These are phyloP conservation scores for Amauroascus niger DNA, from an alignment of 2,329 filamentous ascomycete genomes.

Conservation along the genomic window DNA sequence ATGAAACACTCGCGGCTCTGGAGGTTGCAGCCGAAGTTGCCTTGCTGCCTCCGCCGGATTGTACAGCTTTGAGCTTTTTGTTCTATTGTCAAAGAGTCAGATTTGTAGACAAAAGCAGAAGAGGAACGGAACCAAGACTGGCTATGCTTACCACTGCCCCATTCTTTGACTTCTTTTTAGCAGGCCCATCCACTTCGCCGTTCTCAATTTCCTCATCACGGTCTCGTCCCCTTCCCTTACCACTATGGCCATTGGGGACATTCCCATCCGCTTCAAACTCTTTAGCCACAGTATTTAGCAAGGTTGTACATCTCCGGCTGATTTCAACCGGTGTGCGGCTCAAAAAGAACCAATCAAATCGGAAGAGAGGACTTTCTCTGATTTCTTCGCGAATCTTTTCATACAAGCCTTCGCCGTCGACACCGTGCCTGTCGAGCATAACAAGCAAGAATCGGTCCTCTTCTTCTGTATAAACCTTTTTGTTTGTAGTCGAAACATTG, in stretches of 20 bases:
- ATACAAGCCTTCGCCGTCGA: slow-evolving; percentile 82
- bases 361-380: slow-evolving; percentile 83
- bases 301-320: slow-evolving; percentile 80
- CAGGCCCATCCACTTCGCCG: slow-evolving; percentile 68
- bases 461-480: slow-evolving; percentile 98
- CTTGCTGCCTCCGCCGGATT: slow-evolving; percentile 60
- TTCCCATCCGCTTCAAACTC: slow-evolving; percentile 65
- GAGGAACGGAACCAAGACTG: slow-evolving; percentile 5
- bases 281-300: slow-evolving; percentile 86
- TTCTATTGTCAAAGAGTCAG: slow-evolving; percentile 51
- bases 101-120: slow-evolving; percentile 14
- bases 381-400: slow-evolving; percentile 97
- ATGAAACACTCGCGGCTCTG: slow-evolving; percentile 78
- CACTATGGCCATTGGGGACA: slow-evolving; percentile 48
- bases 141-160: slow-evolving; percentile 63
- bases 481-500: slow-evolving; percentile 97
- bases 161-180: slow-evolving; percentile 90
- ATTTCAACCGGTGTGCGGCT: slow-evolving; percentile 89
- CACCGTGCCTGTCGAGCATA: slow-evolving; percentile 80
- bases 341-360: slow-evolving; percentile 99
- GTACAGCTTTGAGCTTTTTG: slow-evolving; percentile 83
- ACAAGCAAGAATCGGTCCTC: slow-evolving; percentile 94
- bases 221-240: slow-evolving; percentile 53
- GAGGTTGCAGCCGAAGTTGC: slow-evolving; percentile 67
- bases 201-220: slow-evolving; percentile 71